These are phyloP conservation scores for Yamadazyma insecticola DNA, from an alignment of 805 yeast genomes.

Conservation along the genomic window DNA sequence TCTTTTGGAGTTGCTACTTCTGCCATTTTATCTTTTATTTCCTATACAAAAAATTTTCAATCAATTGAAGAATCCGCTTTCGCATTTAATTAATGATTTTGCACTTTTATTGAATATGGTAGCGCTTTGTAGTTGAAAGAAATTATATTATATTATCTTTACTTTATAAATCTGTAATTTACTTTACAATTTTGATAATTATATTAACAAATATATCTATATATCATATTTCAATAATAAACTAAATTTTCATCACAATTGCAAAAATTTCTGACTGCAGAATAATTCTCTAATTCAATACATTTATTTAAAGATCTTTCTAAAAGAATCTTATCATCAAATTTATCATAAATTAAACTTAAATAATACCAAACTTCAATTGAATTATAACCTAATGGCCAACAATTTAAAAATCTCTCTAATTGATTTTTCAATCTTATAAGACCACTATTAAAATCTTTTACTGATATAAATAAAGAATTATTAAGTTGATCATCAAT, in stretches of 20 bases:
- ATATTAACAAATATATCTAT: not conserved
- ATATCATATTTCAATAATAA: not conserved
- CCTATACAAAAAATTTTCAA: not conserved
- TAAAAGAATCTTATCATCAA: slow-evolving; percentile 47
- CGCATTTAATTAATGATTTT: no score
- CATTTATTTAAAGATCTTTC: slow-evolving; percentile 56
- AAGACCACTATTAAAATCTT: slow-evolving; percentile 58
- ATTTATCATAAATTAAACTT: slow-evolving; percentile 55
- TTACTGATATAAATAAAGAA: slow-evolving; percentile 46
- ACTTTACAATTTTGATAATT: no score
- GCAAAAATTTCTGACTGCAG: slow-evolving; percentile 47
- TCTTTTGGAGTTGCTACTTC: slow-evolving; percentile 18
- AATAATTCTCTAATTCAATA: slow-evolving; percentile 56
- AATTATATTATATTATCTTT: no score
- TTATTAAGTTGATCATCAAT: slow-evolving; percentile 30
- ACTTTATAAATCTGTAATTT: not conserved
- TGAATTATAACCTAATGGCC: slow-evolving; percentile 38
- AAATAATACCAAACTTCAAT: slow-evolving; percentile 69
- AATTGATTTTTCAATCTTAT: slow-evolving; percentile 49
- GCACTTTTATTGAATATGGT: no score
- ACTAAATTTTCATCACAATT: slow-evolving; percentile 21
- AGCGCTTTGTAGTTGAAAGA: no score
- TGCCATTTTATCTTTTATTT: slow-evolving; percentile 7
- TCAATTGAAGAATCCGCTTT: not conserved
- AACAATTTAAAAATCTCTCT: slow-evolving; percentile 31